phyloP scores from a whole-genome alignment of 257 asterid species.

The Solanum bulbocastanum region DNA sequence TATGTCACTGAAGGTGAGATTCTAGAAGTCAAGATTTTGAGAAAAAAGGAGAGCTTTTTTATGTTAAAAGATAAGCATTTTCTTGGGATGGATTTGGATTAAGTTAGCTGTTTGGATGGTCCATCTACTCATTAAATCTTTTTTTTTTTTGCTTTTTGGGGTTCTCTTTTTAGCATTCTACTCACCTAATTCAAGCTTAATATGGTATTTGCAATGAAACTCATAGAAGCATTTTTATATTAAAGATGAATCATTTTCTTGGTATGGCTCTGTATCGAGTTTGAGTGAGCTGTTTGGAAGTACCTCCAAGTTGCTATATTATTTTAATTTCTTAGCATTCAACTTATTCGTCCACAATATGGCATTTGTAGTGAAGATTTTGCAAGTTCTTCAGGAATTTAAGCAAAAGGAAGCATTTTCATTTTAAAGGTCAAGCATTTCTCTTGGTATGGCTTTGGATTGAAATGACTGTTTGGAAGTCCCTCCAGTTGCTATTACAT shows the following conservation, averaged over 20 bases:
- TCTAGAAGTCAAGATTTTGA: background rate
- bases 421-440: background rate
- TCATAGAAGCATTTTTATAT: background rate
- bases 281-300: background rate
- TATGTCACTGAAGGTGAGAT: background rate
- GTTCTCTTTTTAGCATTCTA: background rate
- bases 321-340: background rate
- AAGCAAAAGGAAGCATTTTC: background rate
- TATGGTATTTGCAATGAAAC: background rate
- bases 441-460: background rate
- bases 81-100: background rate
- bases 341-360: background rate
- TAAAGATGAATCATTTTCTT: too few relatives aligned
- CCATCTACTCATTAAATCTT: conserved; percentile 2
- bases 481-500: background rate
- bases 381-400: background rate
- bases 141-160: background rate
- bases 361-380: background rate
- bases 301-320: background rate
- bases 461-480: background rate
- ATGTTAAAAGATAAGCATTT: background rate
- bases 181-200: background rate
- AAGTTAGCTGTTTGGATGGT: conserved; percentile 3
- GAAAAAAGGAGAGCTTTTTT: background rate
- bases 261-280: background rate